A percentile compares a stretch with the other conserved stretches of the same genome.
Conservation (phyloP, 495 filamentous ascomycete genomes). For the Trichoderma parareesei region DNA sequence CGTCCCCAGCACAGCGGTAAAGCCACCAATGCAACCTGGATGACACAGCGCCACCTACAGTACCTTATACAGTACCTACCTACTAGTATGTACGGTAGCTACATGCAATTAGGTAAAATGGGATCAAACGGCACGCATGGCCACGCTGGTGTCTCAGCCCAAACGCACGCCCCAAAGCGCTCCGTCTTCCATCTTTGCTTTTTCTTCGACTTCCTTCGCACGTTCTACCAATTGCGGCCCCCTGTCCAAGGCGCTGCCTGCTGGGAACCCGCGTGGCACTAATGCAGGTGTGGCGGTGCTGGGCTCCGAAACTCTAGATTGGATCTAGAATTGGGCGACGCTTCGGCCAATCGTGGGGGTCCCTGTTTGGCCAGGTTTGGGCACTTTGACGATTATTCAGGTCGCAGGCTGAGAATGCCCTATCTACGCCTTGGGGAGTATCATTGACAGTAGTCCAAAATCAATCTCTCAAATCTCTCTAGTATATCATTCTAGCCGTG, state of each 20-base stretch:
- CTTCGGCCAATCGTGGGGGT: constrained; percentile 3
- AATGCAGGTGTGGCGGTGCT: constrained; percentile 10
- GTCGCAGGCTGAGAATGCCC: too few species aligned
- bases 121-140: too few species aligned
- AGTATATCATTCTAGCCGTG: too few species aligned
- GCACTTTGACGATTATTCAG: too few species aligned
- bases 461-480: not conserved
- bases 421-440: too few species aligned
- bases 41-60: too few species aligned
- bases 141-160: not conserved
- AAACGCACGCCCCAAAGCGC: not conserved
- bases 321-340: not conserved
- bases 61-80: too few species aligned
- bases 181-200: not conserved
- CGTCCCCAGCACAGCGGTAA: too few species aligned
- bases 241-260: not conserved
- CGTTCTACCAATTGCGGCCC: not conserved
- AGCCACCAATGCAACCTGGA: too few species aligned
- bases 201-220: not conserved
- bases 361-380: not conserved
- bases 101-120: too few species aligned
- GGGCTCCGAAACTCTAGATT: constrained; percentile 9
- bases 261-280: constrained; percentile 9
- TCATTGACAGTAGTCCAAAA: not conserved
- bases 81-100: too few species aligned